phyloP scores from a whole-genome alignment of 768 basidiomycete species.

The Paxillus ammoniavirescens region DNA sequence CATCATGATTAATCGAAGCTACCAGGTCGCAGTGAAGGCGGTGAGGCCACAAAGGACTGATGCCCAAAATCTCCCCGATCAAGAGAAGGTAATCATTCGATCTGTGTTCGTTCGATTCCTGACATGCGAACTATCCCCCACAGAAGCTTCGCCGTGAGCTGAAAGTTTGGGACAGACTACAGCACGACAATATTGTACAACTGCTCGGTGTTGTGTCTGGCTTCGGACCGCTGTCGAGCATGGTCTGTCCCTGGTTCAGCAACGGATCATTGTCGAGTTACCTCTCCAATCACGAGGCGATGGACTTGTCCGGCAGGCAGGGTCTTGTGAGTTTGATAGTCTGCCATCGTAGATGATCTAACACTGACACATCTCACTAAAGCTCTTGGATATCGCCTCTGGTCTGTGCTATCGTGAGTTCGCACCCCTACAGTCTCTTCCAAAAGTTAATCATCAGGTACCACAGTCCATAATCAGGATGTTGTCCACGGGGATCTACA shows the following conservation, averaged over 20 bases:
- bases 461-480: background rate
- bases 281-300: background rate
- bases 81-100: background rate
- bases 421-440: background rate
- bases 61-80: background rate
- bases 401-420: conserved; percentile 3
- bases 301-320: background rate
- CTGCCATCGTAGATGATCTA: background rate
- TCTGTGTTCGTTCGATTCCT: background rate
- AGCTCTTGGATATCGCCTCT: background rate
- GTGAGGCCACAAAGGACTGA: background rate
- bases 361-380: background rate
- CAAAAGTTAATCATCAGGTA: background rate
- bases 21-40: background rate
- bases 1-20: background rate
- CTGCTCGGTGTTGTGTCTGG: conserved; percentile 15
- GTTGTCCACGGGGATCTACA: conserved; percentile 30
- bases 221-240: conserved; percentile 17
- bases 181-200: conserved; percentile 14
- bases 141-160: conserved; percentile 13
- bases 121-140: background rate
- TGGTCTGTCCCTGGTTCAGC: conserved; percentile 23
- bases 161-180: background rate
- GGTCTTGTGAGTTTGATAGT: background rate
- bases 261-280: conserved; percentile 17